Base-by-base conservation (phyloP, 305 asterid species). In the Striga hermonthica region DNA sequence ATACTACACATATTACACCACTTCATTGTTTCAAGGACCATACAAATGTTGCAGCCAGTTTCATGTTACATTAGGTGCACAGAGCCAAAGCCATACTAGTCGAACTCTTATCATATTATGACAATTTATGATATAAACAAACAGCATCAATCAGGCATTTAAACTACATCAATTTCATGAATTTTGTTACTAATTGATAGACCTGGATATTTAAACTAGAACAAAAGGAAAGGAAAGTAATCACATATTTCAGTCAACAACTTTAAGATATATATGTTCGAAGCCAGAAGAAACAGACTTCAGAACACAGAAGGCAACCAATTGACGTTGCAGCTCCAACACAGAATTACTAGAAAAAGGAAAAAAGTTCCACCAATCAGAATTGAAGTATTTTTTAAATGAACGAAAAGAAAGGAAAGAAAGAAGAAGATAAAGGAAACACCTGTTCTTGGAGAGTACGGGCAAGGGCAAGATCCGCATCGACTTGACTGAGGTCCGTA, bases 361-460 rank as follows among this genome's bases (percentile, higher is more conserved):
- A 48, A 50, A 16, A 35, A 11, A 58, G 4, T 66, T 35, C 12
- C 9, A 43, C 5, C 5, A 53, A 64, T 45, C 22, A 22, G 53
- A 63, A 55, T 15, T 36, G 58, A 37, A 60, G 14, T 38, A n/a
- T n/a, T n/a, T n/a, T n/a, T n/a, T n/a, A 7, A 15, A 61, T 14
- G 6, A 43, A 34, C 11, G 9, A 35, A 57, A 57, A 34, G 7
- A 2, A 4, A 7, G 12, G 38, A 6, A 28, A 61, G 35, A 15
- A 34, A n/a, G 52, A 39, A 22, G 57, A 36, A 44, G 4, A 7
- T 12, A 53, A 3, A 71, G 9, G 7, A 37, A 39, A 55, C 43
- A 91, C 97, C 97, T 91, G 96, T 56, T 91, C 96, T 70, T 91
- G 96, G 64, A 91, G 90, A 57, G 96, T 85, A 55, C 98, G 92